Percentiles rank a stretch among this genome's conserved stretches.
Evolutionary conservation across 2,329 filamentous ascomycete genomes (phyloP).

Genomic region (Penicillium corylophilum): DNA sequence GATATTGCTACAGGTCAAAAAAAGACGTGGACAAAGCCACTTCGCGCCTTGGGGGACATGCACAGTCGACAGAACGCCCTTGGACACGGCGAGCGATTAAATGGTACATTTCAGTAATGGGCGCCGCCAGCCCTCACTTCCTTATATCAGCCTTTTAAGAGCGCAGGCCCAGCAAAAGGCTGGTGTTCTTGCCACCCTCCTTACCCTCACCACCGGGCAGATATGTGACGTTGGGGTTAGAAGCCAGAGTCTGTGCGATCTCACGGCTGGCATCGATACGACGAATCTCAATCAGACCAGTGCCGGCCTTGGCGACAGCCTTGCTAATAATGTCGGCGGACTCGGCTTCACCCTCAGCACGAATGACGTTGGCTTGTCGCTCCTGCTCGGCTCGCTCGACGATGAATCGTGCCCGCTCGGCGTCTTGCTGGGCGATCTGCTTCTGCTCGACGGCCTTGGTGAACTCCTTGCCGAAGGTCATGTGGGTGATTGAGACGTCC

Average conservation of each 20-base stretch:
- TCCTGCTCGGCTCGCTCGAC: constrained; percentile 99
- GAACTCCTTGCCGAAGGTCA: constrained; percentile 99
- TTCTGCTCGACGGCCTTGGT: constrained; percentile 99
- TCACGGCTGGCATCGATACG: constrained; percentile 96
- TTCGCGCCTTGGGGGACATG: constrained; percentile 29
- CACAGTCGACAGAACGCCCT: constrained; percentile 27
- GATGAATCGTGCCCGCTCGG: constrained; percentile 94
- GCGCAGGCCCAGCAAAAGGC: constrained; percentile 66
- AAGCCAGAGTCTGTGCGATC: constrained; percentile 84
- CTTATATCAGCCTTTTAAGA: constrained; percentile 36
- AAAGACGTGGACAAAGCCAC: constrained; percentile 22
- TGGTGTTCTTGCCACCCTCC: constrained; percentile 62
- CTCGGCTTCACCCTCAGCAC: constrained; percentile 96
- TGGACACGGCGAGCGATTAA: constrained; percentile 26
- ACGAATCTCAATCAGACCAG: constrained; percentile 92
- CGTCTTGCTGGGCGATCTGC: constrained; percentile 99
- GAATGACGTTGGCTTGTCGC: constrained; percentile 96
- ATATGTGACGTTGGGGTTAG: constrained; percentile 95
- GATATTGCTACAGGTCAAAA: constrained; percentile 27
- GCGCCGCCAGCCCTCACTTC: constrained; percentile 9
- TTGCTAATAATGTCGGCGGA: constrained; percentile 92
- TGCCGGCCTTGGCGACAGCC: constrained; percentile 88
- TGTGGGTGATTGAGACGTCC: constrained; percentile 98
- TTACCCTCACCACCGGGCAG: constrained; percentile 69
- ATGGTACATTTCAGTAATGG: constrained; percentile 23